A percentile compares a stretch with the other conserved stretches of the same genome.
Conservation (phyloP, 306 rosid species). For the Prunus salicina region DNA sequence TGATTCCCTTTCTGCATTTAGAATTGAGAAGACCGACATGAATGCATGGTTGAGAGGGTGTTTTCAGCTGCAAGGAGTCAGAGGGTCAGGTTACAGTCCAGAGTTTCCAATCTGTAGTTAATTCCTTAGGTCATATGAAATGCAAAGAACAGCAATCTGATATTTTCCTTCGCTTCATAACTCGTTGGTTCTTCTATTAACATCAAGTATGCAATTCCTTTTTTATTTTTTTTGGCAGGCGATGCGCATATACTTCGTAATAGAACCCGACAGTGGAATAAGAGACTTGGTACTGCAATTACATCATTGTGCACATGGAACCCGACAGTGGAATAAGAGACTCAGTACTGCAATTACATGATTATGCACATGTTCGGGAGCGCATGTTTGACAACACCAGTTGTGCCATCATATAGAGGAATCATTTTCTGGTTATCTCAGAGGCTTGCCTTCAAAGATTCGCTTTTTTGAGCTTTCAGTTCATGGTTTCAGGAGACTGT, state of each 20-base stretch:
- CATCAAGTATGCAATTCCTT: neutral
- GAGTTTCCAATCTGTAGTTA: neutral
- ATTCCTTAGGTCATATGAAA: neutral
- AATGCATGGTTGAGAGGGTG: too few species aligned
- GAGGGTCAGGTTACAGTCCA: too few species aligned
- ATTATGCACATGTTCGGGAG: neutral
- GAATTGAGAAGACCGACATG: too few species aligned
- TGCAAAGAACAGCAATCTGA: neutral
- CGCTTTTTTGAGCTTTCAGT: neutral
- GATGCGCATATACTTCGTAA: neutral
- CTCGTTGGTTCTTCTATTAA: neutral
- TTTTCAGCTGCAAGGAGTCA: too few species aligned
- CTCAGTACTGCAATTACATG: neutral
- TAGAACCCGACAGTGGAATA: neutral
- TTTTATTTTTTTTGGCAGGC: neutral
- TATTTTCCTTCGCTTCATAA: neutral
- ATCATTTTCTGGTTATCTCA: neutral
- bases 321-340: neutral
- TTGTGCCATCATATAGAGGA: neutral
- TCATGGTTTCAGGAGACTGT: neutral
- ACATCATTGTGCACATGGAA: neutral
- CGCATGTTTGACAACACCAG: neutral
- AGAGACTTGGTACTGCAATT: neutral
- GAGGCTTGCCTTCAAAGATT: neutral
- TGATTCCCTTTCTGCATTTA: too few species aligned